Base-by-base conservation (phyloP, 306 rosid genomes). In the Vigna angularis region DNA sequence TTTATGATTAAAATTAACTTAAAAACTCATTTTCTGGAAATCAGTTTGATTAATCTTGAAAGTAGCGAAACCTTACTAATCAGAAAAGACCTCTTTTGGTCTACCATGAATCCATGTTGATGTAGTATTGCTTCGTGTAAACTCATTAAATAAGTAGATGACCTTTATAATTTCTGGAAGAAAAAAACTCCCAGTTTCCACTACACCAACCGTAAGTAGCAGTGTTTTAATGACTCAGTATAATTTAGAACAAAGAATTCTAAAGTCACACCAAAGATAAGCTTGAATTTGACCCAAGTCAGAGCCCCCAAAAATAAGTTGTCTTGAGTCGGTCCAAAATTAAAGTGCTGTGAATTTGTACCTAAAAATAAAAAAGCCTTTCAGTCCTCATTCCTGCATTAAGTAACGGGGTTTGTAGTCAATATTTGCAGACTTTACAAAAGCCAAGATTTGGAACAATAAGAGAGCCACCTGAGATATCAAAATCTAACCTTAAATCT, bases 401-500 rank as follows among this genome's bases (percentile, higher is more conserved):
- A 68, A 55, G 74, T 80, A 72, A 75, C 75, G 67, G 66, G 28
- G 17, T 59, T 80, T 64, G 15, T 44, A 13, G 85, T 80, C 83
- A 86, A 72, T 42, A 56, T 55, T 55, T 51, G 59, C 16, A 51
- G 5, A 26, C 64, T 50, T 18, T 38, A 30, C 28, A 59, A 34
- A 70, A 49, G 62, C 47, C 61, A 84, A 10, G 9, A 26, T 22
- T 15, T 26, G 52, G 59, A 45, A 72, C 42, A 73, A 66, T 8
- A 51, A 20, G 36, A 49, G 34, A 50, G 36, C 6, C 44, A 40
- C 38, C 67, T 69, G 34, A 56, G 28, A 71, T 49, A 56, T 28
- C 70, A 50, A 82, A 75, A 66, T 20, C 90, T 80, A 71, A 95
- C 98, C 98, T 87, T 91, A 70, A 92, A 95, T 81, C 98, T 92